Percentiles rank a stretch among this genome's conserved stretches.
These are phyloP conservation scores for Globisporangium canariense DNA, from an alignment of 352 stramenopile species.

Conservation along the genomic window DNA sequence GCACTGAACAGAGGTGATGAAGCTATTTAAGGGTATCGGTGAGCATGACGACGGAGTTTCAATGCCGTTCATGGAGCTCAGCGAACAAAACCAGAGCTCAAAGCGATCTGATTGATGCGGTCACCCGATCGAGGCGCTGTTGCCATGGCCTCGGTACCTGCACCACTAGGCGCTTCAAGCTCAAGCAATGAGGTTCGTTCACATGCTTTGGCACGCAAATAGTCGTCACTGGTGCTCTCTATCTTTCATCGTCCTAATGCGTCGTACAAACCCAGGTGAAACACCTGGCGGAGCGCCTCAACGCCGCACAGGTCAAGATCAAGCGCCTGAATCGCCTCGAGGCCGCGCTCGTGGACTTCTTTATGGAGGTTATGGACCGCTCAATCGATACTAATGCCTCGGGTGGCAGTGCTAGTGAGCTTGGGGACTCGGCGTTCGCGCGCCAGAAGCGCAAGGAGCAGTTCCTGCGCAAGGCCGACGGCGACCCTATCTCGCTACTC, in stretches of 20 bases:
- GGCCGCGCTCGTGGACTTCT: slow-evolving; percentile 63
- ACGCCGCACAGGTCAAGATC: slow-evolving; percentile 60
- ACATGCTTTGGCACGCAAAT: not conserved
- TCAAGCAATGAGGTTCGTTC: slow-evolving; percentile 2
- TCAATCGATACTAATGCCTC: not conserved
- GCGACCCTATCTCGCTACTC: slow-evolving; percentile 63
- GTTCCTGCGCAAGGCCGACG: slow-evolving; percentile 50
- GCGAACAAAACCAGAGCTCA: not conserved
- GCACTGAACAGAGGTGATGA: not conserved
- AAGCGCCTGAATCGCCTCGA: slow-evolving; percentile 63
- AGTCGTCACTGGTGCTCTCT: not conserved
- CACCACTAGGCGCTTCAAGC: not conserved
- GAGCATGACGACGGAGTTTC: not conserved
- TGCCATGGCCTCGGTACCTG: not conserved
- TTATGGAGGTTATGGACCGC: slow-evolving; percentile 67
- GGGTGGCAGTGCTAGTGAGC: slow-evolving; percentile 6
- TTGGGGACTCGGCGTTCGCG: slow-evolving; percentile 34
- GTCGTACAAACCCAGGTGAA: slow-evolving; percentile 27
- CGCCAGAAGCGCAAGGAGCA: slow-evolving; percentile 52
- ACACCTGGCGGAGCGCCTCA: slow-evolving; percentile 59
- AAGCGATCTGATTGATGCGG: not conserved
- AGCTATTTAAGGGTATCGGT: not conserved
- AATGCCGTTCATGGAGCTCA: not conserved
- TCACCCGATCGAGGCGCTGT: slow-evolving; percentile 6
- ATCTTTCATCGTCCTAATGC: not conserved